Evolutionary conservation across 176 grass and related monocot species (phyloP).

Genomic region (Avena atlantica): DNA sequence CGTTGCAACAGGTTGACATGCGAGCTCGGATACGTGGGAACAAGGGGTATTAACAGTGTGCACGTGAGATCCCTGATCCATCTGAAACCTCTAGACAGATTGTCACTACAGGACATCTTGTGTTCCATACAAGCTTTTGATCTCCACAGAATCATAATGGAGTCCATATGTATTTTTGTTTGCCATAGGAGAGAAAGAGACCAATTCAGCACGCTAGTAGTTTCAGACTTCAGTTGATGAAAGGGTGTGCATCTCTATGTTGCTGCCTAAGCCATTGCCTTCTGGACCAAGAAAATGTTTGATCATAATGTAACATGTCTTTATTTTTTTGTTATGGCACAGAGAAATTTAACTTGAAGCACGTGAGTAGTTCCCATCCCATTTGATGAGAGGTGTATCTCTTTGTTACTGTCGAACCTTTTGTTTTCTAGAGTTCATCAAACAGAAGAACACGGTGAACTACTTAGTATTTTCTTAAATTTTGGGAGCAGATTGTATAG

Average conservation of each 20-base stretch:
- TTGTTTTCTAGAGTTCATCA: too few relatives aligned
- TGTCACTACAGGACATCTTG: background rate
- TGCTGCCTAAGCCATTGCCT: conserved; percentile 4
- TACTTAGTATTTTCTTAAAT: too few relatives aligned
- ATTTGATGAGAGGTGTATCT: too few relatives aligned
- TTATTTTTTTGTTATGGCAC: too few relatives aligned
- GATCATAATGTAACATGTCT: background rate
- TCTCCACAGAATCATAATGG: background rate
- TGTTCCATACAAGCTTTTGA: background rate
- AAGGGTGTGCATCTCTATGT: background rate
- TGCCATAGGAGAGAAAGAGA: background rate
- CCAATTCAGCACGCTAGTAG: background rate
- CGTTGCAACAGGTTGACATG: conserved; percentile 90
- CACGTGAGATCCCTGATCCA: background rate
- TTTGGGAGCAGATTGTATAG: too few relatives aligned
- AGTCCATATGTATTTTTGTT: background rate
- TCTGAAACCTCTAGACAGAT: conserved; percentile 14
- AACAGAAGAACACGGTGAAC: too few relatives aligned
- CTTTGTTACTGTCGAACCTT: too few relatives aligned
- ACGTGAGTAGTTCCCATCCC: too few relatives aligned
- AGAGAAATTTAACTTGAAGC: too few relatives aligned
- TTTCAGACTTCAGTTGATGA: background rate
- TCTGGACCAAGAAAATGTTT: background rate
- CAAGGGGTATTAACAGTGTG: conserved; percentile 76
- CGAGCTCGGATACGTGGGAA: conserved; percentile 94